Evolutionary conservation across 306 rosid genomes (phyloP), one percentile per base, ranked within the genome.

Genomic region (Aeschynomene evenia): DNA sequence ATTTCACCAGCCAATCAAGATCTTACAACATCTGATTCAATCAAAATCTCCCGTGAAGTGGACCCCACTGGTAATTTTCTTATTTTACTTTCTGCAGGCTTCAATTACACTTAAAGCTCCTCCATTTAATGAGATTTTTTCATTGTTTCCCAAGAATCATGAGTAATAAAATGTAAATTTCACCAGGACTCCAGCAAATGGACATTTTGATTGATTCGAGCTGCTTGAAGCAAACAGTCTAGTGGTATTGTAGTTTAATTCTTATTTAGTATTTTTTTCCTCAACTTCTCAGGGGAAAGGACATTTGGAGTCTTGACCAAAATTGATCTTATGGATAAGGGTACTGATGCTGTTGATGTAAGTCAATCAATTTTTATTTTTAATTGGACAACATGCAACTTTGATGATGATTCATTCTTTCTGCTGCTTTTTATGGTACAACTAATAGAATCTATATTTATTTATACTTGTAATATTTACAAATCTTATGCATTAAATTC

Each of bases 1-100:
- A 86, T 92, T 70, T 88, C 98, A 78, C 98, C 98, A 40, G 98
- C 98, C 72, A 92, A 92, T 86, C 98, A 92, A 90, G 98, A 92
- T 79, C 90, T 92, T 80, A 96, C 98, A 26, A 92, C 98, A 18
- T 92, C 98, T 14, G 98, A 92, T 87, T 96, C 98, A 15, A 89
- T 92, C 74, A 92, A 82, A 78, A 92, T 92, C 40, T 89, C 98
- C 48, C 96, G 98, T 70, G 96, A 92, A 78, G 96, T 92, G 54
- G 98, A 92, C 68, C 98, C 98, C 43, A 85, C 96, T 14, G 98
- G 98, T 92, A 79, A 73, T 50, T 46, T 63, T 33, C 20, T 4
- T 33, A 75, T 60, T 50, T n/a, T 70, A 48, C 39, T 62, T 71
- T 56, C 59, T 26, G 20, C 16, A 55, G 9, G 29, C 54, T 43